Base-by-base conservation (phyloP, 1,284 basidiomycete species). In the Ganoderma resinaceum region DNA sequence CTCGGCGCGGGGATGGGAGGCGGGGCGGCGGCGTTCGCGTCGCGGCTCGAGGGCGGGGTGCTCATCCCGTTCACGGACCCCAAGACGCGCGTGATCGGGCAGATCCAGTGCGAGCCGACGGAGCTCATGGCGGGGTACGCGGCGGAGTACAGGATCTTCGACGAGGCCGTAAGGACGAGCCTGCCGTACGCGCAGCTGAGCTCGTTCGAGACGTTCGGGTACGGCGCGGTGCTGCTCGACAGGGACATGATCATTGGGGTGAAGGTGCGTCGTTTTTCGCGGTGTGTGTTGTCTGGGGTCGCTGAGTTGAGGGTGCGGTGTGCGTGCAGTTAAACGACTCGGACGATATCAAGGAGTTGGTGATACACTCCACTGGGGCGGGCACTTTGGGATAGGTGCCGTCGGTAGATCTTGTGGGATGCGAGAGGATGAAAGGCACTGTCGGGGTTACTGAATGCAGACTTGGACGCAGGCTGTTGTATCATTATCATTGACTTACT, bases 141-240 rank as follows among this genome's bases (percentile, higher is more conserved):
- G 61, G 38, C 62, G 60, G 70, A 73, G 23, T 70, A 71, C 37
- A 55, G 66, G 20, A 67, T 73, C 38, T 75, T 75, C 59, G 65
- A 71, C 52, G 72, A 71, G 58, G 58, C 65, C 12, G 73, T 75
- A 53, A 52, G 62, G 46, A 73, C 73, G 43, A 61, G 66, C 59
- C 59, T 75, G 66, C 72, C 72, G 62, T 73, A 69, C 31, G 65
- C 66, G 61, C 71, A 72, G 67, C 61, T 72, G 69, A 72, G 71
- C 65, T 70, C 71, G 67, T 72, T 52, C 60, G 68, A 72, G 53
- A 72, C 71, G 43, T 72, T 63, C 26, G 71, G 61, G 49, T 73
- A 73, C n/a, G 69, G 68, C 31, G 72, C 72, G 33, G 72, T 73
- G 40, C 40, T 73, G 40, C 49, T 73, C 11, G 72, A 73, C 31